Base-by-base conservation (phyloP, 140 eudicot genomes). In the Cichorium intybus region DNA sequence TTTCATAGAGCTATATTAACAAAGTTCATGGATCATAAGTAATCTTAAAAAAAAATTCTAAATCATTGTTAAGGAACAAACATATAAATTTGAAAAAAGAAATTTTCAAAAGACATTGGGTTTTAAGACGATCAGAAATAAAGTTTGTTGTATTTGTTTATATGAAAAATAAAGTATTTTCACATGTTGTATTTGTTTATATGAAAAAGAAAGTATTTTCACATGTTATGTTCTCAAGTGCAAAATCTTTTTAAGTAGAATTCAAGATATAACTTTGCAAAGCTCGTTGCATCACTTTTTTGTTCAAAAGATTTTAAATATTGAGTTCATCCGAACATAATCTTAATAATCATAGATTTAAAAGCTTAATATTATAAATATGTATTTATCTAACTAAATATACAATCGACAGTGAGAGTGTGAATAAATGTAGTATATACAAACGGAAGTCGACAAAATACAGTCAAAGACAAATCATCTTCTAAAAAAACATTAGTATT, bases 381-480 rank as follows among this genome's bases (percentile, higher is more conserved):
- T 55, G 9, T 33, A 7, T 57, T 16, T 8, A n/a, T 5, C 14
- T 29, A 7, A 0, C 24, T 16, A 18, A n/a, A 49, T 10, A 5
- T 4, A 15, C 18, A 48, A 16, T 17, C 24, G 16, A 45, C 50
- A 20, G 12, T 26, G n/a, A n/a, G n/a, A 20, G 37, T 50, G 31
- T 49, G 22, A 52, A 22, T 18, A 27, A 27, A 5, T 68, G n/a
- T 56, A 39, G 47, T 41, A n/a, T 43, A 56, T 68, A 62, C 43
- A 68, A 26, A 15, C 17, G n/a, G 10, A 41, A 52, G 21, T 55
- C 28, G 24, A 60, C 33, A 75, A 62, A 62, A 24, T 37, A 62
- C 33, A 15, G 7, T 35, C 43, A 15, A 10, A 29, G 60, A 68
- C 71, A 75, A 43, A 62, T 54, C 33, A 39, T 49, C 50, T 10